Conservation (phyloP, 768 basidiomycete genomes). For the Strobilomyces dryophilus region DNA sequence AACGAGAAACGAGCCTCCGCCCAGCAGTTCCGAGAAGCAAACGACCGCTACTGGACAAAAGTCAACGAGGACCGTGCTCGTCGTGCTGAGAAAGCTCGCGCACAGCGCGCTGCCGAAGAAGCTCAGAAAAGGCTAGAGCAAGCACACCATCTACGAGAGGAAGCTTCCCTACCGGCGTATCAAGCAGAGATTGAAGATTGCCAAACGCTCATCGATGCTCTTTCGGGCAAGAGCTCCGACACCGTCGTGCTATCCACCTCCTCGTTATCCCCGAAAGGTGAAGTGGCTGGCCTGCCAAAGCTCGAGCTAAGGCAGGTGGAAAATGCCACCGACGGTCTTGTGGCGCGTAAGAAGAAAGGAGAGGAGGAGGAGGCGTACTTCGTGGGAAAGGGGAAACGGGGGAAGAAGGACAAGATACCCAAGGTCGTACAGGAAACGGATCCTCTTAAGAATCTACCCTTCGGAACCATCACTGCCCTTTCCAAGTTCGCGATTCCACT, state of each 20-base stretch:
- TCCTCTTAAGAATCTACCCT: constrained; percentile 59
- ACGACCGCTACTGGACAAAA: constrained; percentile 79
- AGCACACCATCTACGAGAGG: constrained; percentile 78
- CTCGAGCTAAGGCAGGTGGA: constrained; percentile 87
- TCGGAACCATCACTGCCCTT: constrained; percentile 84
- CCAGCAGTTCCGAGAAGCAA: constrained; percentile 71
- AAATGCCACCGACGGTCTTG: constrained; percentile 54
- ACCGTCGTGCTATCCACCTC: constrained; percentile 42
- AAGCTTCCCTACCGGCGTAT: constrained; percentile 87
- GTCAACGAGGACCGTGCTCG: constrained; percentile 84
- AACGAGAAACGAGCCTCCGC: constrained; percentile 72
- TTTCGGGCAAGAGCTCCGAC: constrained; percentile 62
- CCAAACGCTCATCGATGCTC: constrained; percentile 83
- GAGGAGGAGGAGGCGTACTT: constrained; percentile 83
- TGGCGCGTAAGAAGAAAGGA: constrained; percentile 89
- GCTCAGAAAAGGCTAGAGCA: constrained; percentile 75
- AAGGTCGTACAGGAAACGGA: constrained; percentile 39
- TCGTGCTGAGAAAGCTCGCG: constrained; percentile 72
- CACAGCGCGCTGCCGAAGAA: constrained; percentile 74
- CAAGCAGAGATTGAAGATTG: constrained; percentile 95
- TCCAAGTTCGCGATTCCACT: constrained; percentile 87
- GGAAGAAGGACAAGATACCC: constrained; percentile 48
- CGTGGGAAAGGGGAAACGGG: constrained; percentile 63
- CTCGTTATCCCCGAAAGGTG: constrained; percentile 35
- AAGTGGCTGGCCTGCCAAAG: constrained; percentile 66